Percentiles rank a stretch among this genome's conserved stretches.
Evolutionary conservation across 2,329 filamentous ascomycete genomes (phyloP).

Genomic region (Colletotrichum paranaense): DNA sequence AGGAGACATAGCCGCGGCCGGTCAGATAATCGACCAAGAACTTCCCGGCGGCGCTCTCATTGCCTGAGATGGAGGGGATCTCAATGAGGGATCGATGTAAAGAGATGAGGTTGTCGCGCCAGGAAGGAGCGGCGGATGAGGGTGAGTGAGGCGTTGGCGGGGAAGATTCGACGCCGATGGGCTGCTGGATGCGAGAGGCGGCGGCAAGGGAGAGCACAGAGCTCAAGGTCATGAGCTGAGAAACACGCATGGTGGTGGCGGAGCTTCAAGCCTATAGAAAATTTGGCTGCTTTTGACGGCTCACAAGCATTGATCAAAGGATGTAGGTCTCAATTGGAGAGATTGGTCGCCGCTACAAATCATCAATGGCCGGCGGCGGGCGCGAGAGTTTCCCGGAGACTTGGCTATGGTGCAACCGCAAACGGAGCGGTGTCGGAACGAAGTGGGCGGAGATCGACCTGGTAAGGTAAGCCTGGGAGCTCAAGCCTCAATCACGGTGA

Average conservation of each 20-base stretch:
- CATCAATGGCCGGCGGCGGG: not conserved
- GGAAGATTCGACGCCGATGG: constrained; percentile 18
- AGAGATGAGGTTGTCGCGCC: constrained; percentile 68
- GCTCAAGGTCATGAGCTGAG: constrained; percentile 4
- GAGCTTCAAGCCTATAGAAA: not conserved
- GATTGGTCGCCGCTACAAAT: not conserved
- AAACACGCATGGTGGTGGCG: constrained; percentile 20
- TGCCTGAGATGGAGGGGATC: constrained; percentile 76
- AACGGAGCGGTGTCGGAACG: constrained; percentile 32
- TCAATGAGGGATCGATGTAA: constrained; percentile 82
- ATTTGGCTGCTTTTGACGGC: not conserved
- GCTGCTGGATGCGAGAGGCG: constrained; percentile 27
- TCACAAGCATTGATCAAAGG: not conserved
- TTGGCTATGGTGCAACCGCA: constrained; percentile 9
- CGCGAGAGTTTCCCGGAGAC: not conserved
- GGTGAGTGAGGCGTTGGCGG: not conserved
- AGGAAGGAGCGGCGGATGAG: constrained; percentile 42
- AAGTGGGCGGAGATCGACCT: too few relatives aligned
- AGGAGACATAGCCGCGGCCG: constrained; percentile 54
- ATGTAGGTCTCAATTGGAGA: not conserved
- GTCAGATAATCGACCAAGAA: constrained; percentile 77
- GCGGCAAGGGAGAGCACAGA: constrained; percentile 24
- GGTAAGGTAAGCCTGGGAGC: too few relatives aligned
- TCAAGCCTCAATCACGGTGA: too few relatives aligned
- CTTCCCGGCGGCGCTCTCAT: constrained; percentile 75